Evolutionary conservation across 2,329 filamentous ascomycete genomes (phyloP).

Genomic region (Colletotrichum truncatum): DNA sequence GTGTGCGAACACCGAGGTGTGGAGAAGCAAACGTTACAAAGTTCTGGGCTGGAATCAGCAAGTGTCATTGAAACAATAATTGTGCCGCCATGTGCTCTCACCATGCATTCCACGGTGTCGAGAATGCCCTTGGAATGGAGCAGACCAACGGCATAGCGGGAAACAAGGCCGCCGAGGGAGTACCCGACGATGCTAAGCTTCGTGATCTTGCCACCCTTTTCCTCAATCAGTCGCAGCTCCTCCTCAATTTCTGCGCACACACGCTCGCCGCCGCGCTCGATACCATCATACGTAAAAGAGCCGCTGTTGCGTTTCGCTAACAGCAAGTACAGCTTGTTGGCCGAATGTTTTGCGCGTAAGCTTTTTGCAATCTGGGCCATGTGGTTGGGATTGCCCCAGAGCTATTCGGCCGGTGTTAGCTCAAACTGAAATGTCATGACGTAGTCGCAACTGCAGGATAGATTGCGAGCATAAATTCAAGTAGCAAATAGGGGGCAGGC

Average conservation of each 20-base stretch:
- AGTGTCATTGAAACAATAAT: no score
- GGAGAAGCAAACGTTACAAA: slow-evolving; percentile 93
- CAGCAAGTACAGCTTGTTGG: slow-evolving; percentile 74
- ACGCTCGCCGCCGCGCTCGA: slow-evolving; percentile 74
- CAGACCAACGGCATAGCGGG: slow-evolving; percentile 86
- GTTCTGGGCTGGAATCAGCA: slow-evolving; percentile 62
- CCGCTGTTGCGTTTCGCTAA: slow-evolving; percentile 78
- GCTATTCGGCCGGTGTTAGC: slow-evolving; percentile 50
- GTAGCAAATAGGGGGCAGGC: neutral
- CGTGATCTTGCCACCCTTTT: slow-evolving; percentile 74
- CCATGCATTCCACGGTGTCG: slow-evolving; percentile 80
- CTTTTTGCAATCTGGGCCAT: slow-evolving; percentile 73
- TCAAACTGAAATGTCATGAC: slow-evolving; percentile 32
- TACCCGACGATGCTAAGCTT: slow-evolving; percentile 92
- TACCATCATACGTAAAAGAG: slow-evolving; percentile 76
- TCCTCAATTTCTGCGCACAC: slow-evolving; percentile 75
- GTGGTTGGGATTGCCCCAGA: slow-evolving; percentile 84
- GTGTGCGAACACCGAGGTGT: slow-evolving; percentile 79
- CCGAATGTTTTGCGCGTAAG: slow-evolving; percentile 67
- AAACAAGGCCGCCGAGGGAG: slow-evolving; percentile 86
- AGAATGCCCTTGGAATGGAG: slow-evolving; percentile 84
- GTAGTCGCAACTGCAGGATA: slow-evolving; percentile 24
- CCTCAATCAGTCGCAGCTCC: slow-evolving; percentile 64
- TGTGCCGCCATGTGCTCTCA: no score
- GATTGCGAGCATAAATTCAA: no score